Base-by-base conservation (phyloP, 441 rosid species). In the Lepidium campestre region DNA sequence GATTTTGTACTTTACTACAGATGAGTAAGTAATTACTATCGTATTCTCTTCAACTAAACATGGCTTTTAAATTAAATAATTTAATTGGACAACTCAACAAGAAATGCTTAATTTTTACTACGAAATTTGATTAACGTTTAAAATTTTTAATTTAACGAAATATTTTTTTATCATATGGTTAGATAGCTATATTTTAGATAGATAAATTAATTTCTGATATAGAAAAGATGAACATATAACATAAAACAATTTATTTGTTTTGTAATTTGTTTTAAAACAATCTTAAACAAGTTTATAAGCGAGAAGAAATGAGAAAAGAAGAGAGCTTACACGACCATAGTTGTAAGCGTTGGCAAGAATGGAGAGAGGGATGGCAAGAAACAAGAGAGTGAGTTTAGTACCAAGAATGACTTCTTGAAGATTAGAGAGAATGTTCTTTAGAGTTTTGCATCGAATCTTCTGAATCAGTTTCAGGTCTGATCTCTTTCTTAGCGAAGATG, bases 381-480 rank as follows among this genome's bases (percentile, higher is more conserved):
- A 86, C 49, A 85, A 83, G 27, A 85, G n/a, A 58, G 82, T 74
- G 19, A 86, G 83, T 55, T 83, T 85, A 14, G 93, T 86, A 11
- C 89, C 91, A 13, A 84, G 78, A 53, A 86, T 40, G 27, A 86
- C 88, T 55, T 84, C 84, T 64, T 79, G 87, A 62, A 86, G 34
- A 71, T 86, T 86, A 4, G 79, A 73, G 13, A 86, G 53, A 46
- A 84, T 58, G 31, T 71, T 63, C 41, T 77, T 80, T 6, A 80
- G 46, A 31, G 72, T 55, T 59, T 50, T 72, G 67, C 75, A 80
- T 65, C 81, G 74, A 37, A 78, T 76, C 2, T 42, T 77, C 2
- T 84, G 65, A 22, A 78, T 62, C 60, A 77, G 3, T 46, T 41
- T 65, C 29, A 83, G 75, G 49, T 83, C 87, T n/a, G 90, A 85